phyloP scores from a whole-genome alignment of 2,329 filamentous ascomycete genomes.

The Aspergillus sp. region DNA sequence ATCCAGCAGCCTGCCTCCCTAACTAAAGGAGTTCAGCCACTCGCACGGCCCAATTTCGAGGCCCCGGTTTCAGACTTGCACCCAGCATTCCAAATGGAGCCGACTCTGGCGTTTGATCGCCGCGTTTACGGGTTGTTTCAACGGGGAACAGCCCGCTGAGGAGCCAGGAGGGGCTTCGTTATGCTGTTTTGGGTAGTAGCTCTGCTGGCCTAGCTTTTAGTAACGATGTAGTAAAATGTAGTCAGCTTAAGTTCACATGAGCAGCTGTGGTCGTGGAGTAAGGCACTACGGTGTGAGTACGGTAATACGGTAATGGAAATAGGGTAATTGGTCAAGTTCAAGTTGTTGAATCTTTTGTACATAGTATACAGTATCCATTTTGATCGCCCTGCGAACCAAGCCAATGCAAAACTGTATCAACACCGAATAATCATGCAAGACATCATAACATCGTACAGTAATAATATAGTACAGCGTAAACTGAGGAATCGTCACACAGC shows the following conservation, averaged over 20 bases:
- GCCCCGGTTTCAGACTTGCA: neutral
- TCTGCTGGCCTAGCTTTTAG: no score
- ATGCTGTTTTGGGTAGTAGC: no score
- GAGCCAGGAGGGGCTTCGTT: no score
- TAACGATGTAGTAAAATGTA: no score
- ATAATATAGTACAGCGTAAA: constrained; percentile 4
- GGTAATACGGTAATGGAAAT: no score
- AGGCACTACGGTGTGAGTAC: no score
- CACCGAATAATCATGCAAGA: constrained; percentile 3
- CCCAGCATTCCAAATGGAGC: neutral
- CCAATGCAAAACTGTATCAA: constrained; percentile 7
- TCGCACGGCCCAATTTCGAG: neutral
- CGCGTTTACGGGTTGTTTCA: neutral
- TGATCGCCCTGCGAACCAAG: neutral
- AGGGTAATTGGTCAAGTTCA: no score
- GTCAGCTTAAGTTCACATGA: no score
- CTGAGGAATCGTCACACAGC: neutral
- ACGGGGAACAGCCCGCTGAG: neutral
- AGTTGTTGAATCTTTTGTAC: no score
- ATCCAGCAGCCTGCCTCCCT: no score
- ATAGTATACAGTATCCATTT: neutral
- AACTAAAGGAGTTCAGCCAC: neutral
- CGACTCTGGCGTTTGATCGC: neutral
- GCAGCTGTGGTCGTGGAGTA: no score
- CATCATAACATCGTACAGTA: constrained; percentile 9